Evolutionary conservation across 257 asterid species (phyloP), one percentile per base, ranked within the genome.

Genomic region (Echium plantagineum): DNA sequence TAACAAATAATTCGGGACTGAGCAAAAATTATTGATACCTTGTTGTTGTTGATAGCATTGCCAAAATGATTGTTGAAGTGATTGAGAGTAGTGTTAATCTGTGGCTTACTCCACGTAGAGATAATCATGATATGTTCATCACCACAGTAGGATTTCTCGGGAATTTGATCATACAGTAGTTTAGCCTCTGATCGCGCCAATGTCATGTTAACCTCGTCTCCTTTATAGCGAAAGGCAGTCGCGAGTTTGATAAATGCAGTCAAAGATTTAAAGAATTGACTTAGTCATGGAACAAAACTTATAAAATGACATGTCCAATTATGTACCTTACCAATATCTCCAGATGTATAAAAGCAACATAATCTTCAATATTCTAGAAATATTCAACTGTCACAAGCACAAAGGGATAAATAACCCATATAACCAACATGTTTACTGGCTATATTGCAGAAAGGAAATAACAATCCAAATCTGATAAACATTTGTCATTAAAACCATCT

Each of bases 61-160:
- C 96, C 96, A 68, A 80, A 84, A 1, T 65, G 82, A 74, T 87
- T 74, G n/a, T 82, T 78, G 56, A 83, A 88, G 31, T 83, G 88
- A 74, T 91, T 88, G 58, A 88, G 78, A 3, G 96, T 82, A 63
- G 96, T 96, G 71, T 78, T 91, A 62, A 91, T 82, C 74, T 91
- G 98, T 10, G 94, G 81, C 77, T 90, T 87, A 84, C 96, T 88
- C 81, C 96, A 79, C 0, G 98, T 87, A 1, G 95, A 62, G 17
- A 90, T 57, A 59, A 90, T 85, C 72, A 95, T 66, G 59, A 87
- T 74, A 21, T 85, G 20, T 74, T 88, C 94, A 18, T 91, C 94
- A 55, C 85, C 84, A 49, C 56, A 73, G 69, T 80, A 83, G 19
- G 84, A 89, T 76, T 87, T 85, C 42, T 66, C 82, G 10, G 71